phyloP scores from a whole-genome alignment of 2,329 filamentous ascomycete species.

The Beauveria sp. region DNA sequence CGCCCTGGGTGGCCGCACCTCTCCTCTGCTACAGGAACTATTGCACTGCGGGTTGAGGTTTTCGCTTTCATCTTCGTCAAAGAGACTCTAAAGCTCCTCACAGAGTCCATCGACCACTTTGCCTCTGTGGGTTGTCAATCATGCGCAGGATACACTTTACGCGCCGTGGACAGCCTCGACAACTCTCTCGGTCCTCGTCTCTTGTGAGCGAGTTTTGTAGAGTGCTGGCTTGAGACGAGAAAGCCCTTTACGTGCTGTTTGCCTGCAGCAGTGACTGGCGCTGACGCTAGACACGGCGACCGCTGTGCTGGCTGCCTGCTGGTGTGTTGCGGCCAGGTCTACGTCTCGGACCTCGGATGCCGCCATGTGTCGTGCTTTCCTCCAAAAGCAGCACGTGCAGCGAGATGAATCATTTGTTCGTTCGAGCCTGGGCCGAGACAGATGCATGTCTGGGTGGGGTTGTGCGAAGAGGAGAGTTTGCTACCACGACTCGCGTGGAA shows the following conservation, averaged over 20 bases:
- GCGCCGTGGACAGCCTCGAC: not conserved
- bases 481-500: slow-evolving; percentile 20
- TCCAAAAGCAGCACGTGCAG: slow-evolving; percentile 22
- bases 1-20: not conserved
- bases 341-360: slow-evolving; percentile 31
- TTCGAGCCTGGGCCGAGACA: slow-evolving; percentile 27
- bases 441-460: slow-evolving; percentile 30
- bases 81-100: too few relatives aligned
- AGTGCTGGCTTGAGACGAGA: slow-evolving; percentile 26
- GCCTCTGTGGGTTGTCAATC: too few relatives aligned
- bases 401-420: slow-evolving; percentile 21
- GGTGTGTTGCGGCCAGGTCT: slow-evolving; percentile 32
- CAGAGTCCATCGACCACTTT: too few relatives aligned
- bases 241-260: slow-evolving; percentile 28
- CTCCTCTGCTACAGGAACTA: not conserved
- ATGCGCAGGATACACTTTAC: too few relatives aligned
- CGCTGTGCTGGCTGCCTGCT: slow-evolving; percentile 21
- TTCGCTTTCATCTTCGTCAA: too few relatives aligned
- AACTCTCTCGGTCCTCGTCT: not conserved
- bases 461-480: slow-evolving; percentile 24
- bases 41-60: too few relatives aligned
- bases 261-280: slow-evolving; percentile 39
- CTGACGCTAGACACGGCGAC: slow-evolving; percentile 29
- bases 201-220: slow-evolving; percentile 30
- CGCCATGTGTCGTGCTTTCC: slow-evolving; percentile 35